A percentile compares a stretch with the other conserved stretches of the same genome.
phyloP scores from a whole-genome alignment of 352 stramenopile species.

The Pythium aristosporum region DNA sequence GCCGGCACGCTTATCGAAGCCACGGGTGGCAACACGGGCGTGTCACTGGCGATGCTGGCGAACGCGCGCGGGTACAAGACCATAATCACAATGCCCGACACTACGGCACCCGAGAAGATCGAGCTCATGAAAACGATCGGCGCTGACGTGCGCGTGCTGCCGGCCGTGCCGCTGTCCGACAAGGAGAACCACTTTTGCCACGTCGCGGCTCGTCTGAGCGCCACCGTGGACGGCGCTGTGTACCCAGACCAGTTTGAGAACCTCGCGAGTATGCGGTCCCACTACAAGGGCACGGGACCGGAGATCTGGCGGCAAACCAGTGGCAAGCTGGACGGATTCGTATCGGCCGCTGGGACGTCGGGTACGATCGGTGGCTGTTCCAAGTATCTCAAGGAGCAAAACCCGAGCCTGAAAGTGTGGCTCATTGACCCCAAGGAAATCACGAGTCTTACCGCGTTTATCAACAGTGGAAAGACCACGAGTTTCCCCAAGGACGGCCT shows the following conservation, averaged over 20 bases:
- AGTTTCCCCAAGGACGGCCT: slow-evolving; percentile 86
- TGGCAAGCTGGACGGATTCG: slow-evolving; percentile 90
- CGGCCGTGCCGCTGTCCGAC: slow-evolving; percentile 59
- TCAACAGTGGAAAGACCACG: slow-evolving; percentile 59
- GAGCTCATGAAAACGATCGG: slow-evolving; percentile 80
- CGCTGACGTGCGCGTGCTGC: slow-evolving; percentile 59
- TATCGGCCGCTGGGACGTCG: slow-evolving; percentile 88
- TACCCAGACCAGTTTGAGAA: slow-evolving; percentile 83
- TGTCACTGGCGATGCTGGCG: slow-evolving; percentile 89
- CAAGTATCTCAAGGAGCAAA: slow-evolving; percentile 92
- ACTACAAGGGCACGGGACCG: slow-evolving; percentile 77
- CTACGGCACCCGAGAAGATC: slow-evolving; percentile 70
- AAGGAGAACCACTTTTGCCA: slow-evolving; percentile 78
- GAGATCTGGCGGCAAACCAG: slow-evolving; percentile 90
- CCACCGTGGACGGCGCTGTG: slow-evolving; percentile 34
- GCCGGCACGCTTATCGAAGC: slow-evolving; percentile 72
- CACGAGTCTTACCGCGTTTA: slow-evolving; percentile 82
- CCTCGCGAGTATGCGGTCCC: slow-evolving; percentile 61
- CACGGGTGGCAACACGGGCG: slow-evolving; percentile 91
- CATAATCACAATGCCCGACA: slow-evolving; percentile 72
- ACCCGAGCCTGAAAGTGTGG: slow-evolving; percentile 54
- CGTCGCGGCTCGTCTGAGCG: slow-evolving; percentile 48
- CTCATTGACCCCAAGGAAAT: slow-evolving; percentile 79
- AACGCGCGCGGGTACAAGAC: slow-evolving; percentile 84
- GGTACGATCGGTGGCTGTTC: slow-evolving; percentile 93